These are phyloP conservation scores for Pythium scleroteichum DNA, from an alignment of 352 stramenopile genomes.

Conservation along the genomic window DNA sequence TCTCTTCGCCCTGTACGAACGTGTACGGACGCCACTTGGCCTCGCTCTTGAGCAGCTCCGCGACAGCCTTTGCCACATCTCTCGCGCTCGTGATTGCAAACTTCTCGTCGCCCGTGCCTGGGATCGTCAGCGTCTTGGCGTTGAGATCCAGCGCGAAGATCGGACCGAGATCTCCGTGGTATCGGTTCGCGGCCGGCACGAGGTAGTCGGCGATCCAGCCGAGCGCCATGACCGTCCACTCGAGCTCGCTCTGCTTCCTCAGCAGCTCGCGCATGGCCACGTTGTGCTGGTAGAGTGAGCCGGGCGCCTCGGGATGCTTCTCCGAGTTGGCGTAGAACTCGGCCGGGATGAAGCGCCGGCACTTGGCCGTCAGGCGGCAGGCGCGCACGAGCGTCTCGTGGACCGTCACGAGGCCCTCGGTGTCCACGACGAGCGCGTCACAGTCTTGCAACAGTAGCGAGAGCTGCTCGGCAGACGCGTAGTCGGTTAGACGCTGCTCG, in stretches of 20 bases:
- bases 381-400: slow-evolving; percentile 35
- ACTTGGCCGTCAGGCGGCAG: slow-evolving; percentile 36
- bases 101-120: slow-evolving; percentile 31
- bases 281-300: slow-evolving; percentile 22
- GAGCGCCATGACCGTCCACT: slow-evolving; percentile 37
- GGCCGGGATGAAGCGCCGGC: slow-evolving; percentile 50
- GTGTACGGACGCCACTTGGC: slow-evolving; percentile 36
- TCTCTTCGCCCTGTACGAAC: slow-evolving; percentile 38
- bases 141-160: slow-evolving; percentile 26
- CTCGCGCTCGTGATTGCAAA: slow-evolving; percentile 33
- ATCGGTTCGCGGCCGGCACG: slow-evolving; percentile 31
- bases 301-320: slow-evolving; percentile 22
- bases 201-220: slow-evolving; percentile 39
- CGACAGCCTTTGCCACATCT: slow-evolving; percentile 28
- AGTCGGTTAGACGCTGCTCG: slow-evolving; percentile 35
- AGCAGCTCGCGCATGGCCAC: slow-evolving; percentile 25
- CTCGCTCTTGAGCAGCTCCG: slow-evolving; percentile 2
- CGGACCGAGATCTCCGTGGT: slow-evolving; percentile 25
- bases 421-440: slow-evolving; percentile 30
- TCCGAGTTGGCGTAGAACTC: slow-evolving; percentile 41
- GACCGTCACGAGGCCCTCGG: slow-evolving; percentile 8
- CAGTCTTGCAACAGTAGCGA: slow-evolving; percentile 24
- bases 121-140: slow-evolving; percentile 36
- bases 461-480: slow-evolving; percentile 22
- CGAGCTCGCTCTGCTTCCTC: slow-evolving; percentile 30